Conservation (phyloP, 768 basidiomycete genomes). For the Pleurotus platypus region DNA sequence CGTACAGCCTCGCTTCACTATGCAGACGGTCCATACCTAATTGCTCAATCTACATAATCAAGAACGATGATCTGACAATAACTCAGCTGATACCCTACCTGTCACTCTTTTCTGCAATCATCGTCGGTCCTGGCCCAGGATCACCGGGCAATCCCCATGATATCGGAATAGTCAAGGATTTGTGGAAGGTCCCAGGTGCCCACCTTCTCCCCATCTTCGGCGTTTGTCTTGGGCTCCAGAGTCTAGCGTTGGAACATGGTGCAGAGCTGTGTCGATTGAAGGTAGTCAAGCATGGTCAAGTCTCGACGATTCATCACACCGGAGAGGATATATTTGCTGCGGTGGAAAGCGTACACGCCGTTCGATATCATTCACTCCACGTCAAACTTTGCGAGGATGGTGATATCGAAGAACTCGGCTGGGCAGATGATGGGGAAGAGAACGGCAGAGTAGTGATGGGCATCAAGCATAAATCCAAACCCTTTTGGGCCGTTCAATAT, state of each 20-base stretch:
- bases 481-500: slow-evolving; percentile 89
- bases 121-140: slow-evolving; percentile 81
- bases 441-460: slow-evolving; percentile 77
- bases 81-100: slow-evolving; percentile 51
- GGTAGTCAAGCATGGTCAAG: slow-evolving; percentile 78
- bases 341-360: slow-evolving; percentile 51
- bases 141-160: slow-evolving; percentile 62
- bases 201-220: slow-evolving; percentile 71
- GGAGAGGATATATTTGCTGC: slow-evolving; percentile 60
- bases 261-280: slow-evolving; percentile 55
- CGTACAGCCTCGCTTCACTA: slow-evolving; percentile 64
- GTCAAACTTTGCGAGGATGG: slow-evolving; percentile 42
- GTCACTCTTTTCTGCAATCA: slow-evolving; percentile 58
- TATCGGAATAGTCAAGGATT: slow-evolving; percentile 63
- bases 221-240: slow-evolving; percentile 82
- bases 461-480: slow-evolving; percentile 53
- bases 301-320: slow-evolving; percentile 59
- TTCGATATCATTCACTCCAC: slow-evolving; percentile 81
- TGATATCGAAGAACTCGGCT: slow-evolving; percentile 65
- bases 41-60: slow-evolving; percentile 64
- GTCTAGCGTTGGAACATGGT: slow-evolving; percentile 63
- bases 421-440: slow-evolving; percentile 64
- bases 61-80: slow-evolving; percentile 60
- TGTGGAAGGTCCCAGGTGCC: slow-evolving; percentile 61
- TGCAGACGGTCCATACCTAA: slow-evolving; percentile 61